These are phyloP conservation scores for Plasmodium sp. DNA, from an alignment of 169 alveolate species.

Conservation along the genomic window DNA sequence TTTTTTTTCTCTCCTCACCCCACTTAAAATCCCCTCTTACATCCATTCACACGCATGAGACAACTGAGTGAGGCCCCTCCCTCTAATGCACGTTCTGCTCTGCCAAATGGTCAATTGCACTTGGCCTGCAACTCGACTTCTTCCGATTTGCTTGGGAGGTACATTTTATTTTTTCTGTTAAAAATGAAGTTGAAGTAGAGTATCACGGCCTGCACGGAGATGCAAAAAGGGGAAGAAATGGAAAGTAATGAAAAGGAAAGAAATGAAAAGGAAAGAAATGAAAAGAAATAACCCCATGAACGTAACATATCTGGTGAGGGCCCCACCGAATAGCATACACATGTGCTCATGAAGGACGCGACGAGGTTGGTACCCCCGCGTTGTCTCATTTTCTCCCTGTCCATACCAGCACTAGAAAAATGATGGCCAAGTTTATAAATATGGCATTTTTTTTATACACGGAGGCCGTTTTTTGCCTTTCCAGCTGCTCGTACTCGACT, in stretches of 20 bases:
- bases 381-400: neutral
- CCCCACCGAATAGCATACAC: neutral
- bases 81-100: neutral
- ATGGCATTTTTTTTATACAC: conserved; percentile 34
- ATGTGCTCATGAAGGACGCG: neutral
- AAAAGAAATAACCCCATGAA: neutral
- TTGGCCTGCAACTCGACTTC: conserved; percentile 43
- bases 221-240: neutral
- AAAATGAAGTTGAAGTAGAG: conserved; percentile 11
- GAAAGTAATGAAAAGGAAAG: neutral
- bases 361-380: neutral
- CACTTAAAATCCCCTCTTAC: neutral
- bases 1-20: neutral
- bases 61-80: neutral
- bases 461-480: neutral
- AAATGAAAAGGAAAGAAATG: neutral
- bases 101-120: conserved; percentile 5
- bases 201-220: conserved; percentile 8
- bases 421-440: conserved; percentile 24
- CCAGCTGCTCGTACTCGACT: conserved; percentile 4
- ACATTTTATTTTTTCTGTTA: conserved; percentile 15
- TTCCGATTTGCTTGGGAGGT: conserved; percentile 18
- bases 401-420: conserved; percentile 27
- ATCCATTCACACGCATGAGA: neutral
- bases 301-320: neutral